Conservation (phyloP, 202 grass and related monocot species). For the Saccharum hybrid region DNA sequence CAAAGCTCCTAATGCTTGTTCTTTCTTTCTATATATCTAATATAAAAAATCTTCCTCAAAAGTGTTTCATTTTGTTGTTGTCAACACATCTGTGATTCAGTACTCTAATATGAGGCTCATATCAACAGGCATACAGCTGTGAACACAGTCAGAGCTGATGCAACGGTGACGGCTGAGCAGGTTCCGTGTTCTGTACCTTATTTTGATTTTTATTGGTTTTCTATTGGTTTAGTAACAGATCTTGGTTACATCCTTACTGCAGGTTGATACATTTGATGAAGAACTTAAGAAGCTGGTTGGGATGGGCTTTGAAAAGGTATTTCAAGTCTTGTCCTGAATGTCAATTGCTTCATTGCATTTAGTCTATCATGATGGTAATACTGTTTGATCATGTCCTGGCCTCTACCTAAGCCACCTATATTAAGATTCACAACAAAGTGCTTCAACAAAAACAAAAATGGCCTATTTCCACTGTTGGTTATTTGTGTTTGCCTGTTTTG, state of each 20-base stretch:
- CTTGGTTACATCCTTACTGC: conserved; percentile 31
- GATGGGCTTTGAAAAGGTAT: conserved; percentile 98
- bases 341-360: background rate
- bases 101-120: conserved; percentile 14
- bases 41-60: background rate
- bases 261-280: conserved; percentile 96
- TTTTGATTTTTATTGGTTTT: conserved; percentile 34
- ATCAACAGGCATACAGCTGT: conserved; percentile 61
- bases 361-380: conserved; percentile 30
- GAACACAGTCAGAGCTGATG: conserved; percentile 63
- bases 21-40: background rate
- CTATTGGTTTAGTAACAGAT: conserved; percentile 30
- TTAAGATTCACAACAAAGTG: background rate
- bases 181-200: conserved; percentile 42
- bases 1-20: background rate
- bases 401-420: background rate
- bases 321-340: conserved; percentile 9
- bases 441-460: conserved; percentile 3
- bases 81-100: conserved; percentile 14
- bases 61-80: background rate
- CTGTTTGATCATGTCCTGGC: background rate
- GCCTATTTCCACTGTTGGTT: background rate
- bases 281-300: conserved; percentile 84
- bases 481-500: background rate
- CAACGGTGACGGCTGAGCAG: conserved; percentile 59